Percentiles rank a stretch among this genome's conserved stretches.
Conservation (phyloP, 2,329 filamentous ascomycete genomes). For the Hypoxylon sp. region DNA sequence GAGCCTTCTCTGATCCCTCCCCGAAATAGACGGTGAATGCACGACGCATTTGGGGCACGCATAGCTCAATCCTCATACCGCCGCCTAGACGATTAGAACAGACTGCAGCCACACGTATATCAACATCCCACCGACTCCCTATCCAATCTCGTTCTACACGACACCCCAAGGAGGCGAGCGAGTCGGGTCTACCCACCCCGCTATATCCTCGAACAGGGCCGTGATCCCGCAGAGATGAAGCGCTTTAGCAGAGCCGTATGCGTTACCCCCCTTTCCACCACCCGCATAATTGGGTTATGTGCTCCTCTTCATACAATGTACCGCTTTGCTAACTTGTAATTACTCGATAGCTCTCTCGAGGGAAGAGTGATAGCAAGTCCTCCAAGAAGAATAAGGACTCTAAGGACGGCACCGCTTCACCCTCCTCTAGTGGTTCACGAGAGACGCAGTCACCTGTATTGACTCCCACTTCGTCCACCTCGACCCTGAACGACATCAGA, state of each 20-base stretch:
- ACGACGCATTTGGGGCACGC: slow-evolving; percentile 22
- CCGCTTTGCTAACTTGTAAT: slow-evolving; percentile 55
- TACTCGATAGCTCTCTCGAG: slow-evolving; percentile 83
- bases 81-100: slow-evolving; percentile 7
- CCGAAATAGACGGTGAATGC: slow-evolving; percentile 41
- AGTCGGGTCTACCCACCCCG: slow-evolving; percentile 42
- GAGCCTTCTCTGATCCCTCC: slow-evolving; percentile 7
- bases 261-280: slow-evolving; percentile 54
- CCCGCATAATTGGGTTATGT: not conserved
- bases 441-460: slow-evolving; percentile 69
- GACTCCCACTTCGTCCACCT: slow-evolving; percentile 89
- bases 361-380: slow-evolving; percentile 86
- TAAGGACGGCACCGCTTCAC: slow-evolving; percentile 82
- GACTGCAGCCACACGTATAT: slow-evolving; percentile 22
- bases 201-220: slow-evolving; percentile 40
- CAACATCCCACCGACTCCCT: slow-evolving; percentile 3
- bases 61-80: slow-evolving; percentile 9
- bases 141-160: slow-evolving; percentile 11
- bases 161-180: slow-evolving; percentile 22
- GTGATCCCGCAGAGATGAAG: slow-evolving; percentile 73
- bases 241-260: slow-evolving; percentile 93
- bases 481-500: slow-evolving; percentile 82
- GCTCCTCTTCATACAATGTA: slow-evolving; percentile 4
- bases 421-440: slow-evolving; percentile 64
- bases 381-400: slow-evolving; percentile 76